Base-by-base conservation (phyloP, 2,329 filamentous ascomycete species). In the Cladobotryum mycophilum region DNA sequence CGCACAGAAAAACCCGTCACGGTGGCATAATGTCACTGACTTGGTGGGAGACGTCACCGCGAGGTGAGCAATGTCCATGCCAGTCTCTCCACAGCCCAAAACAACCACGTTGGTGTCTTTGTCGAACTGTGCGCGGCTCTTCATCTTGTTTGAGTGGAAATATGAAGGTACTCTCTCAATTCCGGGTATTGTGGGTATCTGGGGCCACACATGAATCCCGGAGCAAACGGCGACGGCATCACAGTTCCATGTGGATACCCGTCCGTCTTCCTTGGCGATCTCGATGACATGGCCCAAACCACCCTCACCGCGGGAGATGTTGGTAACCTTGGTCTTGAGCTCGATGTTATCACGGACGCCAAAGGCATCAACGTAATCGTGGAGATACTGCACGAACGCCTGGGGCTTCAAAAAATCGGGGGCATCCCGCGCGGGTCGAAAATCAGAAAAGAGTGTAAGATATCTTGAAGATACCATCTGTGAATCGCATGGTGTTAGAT, bases 361-460 rank as follows among this genome's bases (percentile, higher is more conserved):
- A 56, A 74, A 76, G 1, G 64, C 53, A 4, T 59, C 62, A 20
- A 61, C 64, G 42, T 76, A 77, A 18, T 58, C 60, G 5, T 67
- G 61, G 9, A 78, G 70, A 49, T 78, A 77, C 12, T 62, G 46
- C 14, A 72, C 64, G 52, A 75, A 77, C 2, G 60, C 57, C 7
- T 63, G 54, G 0, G 70, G 66, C 2, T 66, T 67, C 7, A 76
- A 55, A 51, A 77, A 77, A 53, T 76, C 74, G 7, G 73, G 68
- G 1, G 66, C 66, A 9, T 72, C 65, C 1, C 62, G 45, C 2
- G 70, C 61, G 5, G 72, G 65, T 1, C 75, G 68, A 52, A 73
- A 74, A 55, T 78, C 75, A 1, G 75, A 78, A 54, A 78, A 78
- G 15, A 70, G 63, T 0, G 74, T 78, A 8, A 79, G 64, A 41